Conservation (phyloP, 768 basidiomycete species). For the Gloeostereum incarnatum region DNA sequence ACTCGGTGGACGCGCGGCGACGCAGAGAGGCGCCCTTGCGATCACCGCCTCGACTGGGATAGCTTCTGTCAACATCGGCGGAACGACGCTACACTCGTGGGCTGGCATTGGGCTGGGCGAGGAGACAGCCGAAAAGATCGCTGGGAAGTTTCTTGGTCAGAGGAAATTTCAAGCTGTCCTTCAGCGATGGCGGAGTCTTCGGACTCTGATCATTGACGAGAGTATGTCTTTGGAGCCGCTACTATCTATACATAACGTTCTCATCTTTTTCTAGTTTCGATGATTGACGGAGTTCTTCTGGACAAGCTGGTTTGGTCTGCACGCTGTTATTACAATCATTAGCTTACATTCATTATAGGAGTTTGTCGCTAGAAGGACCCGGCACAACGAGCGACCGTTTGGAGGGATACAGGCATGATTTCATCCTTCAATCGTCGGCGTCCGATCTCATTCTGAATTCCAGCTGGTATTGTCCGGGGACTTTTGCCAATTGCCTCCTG, state of each 20-base stretch:
- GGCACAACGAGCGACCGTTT: slow-evolving; percentile 50
- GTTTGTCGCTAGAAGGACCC: slow-evolving; percentile 48
- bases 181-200: slow-evolving; percentile 51
- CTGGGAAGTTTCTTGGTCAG: slow-evolving; percentile 42
- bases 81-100: slow-evolving; percentile 75
- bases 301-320: slow-evolving; percentile 59
- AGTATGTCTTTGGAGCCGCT: slow-evolving; percentile 19
- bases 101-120: slow-evolving; percentile 73
- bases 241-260: background rate
- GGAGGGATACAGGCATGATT: slow-evolving; percentile 73
- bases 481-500: slow-evolving; percentile 88
- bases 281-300: slow-evolving; percentile 76
- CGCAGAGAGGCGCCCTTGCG: slow-evolving; percentile 30
- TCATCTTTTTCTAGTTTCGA: slow-evolving; percentile 51
- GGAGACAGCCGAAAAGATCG: slow-evolving; percentile 40
- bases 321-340: slow-evolving; percentile 12
- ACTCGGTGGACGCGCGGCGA: slow-evolving; percentile 27
- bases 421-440: slow-evolving; percentile 1
- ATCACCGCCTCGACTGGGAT: slow-evolving; percentile 79
- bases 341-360: slow-evolving; percentile 34
- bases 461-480: slow-evolving; percentile 82
- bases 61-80: slow-evolving; percentile 78
- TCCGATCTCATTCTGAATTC: background rate
- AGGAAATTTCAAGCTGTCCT: slow-evolving; percentile 27
- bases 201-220: slow-evolving; percentile 78